Evolutionary conservation across 208 protist species (phyloP), one percentile per base, ranked within the genome.

Genomic region (Leishmania martiniquensis): DNA sequence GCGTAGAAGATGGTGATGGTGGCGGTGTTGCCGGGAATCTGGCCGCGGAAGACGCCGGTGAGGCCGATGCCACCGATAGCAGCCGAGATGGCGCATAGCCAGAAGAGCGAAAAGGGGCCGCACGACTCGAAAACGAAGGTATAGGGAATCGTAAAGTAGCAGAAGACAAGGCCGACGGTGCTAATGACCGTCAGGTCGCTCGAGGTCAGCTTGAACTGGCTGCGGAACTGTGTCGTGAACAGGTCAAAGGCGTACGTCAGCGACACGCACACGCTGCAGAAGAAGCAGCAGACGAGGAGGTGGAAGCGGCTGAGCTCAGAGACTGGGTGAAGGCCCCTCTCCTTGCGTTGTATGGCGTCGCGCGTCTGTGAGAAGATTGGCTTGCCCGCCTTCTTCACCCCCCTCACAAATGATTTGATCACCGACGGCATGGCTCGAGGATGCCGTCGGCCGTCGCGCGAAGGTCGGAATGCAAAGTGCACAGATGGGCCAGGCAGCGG

Each of bases 111-210:
- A 39, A 89, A 91, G 29, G 89, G 89, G 25, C 89, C 89, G 22
- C 83, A 67, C 25, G 83, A 79, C 76, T 93, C 87, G 75, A 84
- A 93, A 59, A 93, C 86, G 68, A 89, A 76, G n/a, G 83, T 86
- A 83, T 89, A 93, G 15, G 89, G 89, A 39, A 93, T 81, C 51
- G 87, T 88, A 47, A 90, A 88, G 76, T 91, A 93, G 74, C 85
- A 89, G 75, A 91, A 93, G n/a, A 93, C 89, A 17, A 93, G 77
- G 4, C 89, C 89, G n/a, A 93, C 82, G 22, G 89, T 93, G 78
- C 87, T 91, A 72, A 93, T 84, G 59, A 85, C 91, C 37, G 89
- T 89, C n/a, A 93, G 73, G 67, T 95, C 91, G 25, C 91, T 81
- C 6, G 74, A 85, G 62, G 80, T 76, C 10, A 93, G 75, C 44